A percentile compares a stretch with the other conserved stretches of the same genome.
phyloP scores from a whole-genome alignment of 345 rosid species.

The Pistacia vera region DNA sequence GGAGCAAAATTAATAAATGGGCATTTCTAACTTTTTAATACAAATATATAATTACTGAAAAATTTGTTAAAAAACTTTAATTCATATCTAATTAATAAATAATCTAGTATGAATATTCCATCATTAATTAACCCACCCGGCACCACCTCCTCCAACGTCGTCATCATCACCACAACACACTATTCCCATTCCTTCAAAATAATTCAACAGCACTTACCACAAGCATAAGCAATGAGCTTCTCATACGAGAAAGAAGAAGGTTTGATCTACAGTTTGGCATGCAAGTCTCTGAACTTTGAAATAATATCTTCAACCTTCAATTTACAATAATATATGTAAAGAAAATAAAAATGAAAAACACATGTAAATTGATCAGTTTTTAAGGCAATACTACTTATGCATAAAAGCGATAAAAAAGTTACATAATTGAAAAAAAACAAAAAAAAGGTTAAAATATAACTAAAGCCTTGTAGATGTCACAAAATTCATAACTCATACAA shows the following conservation, averaged over 20 bases:
- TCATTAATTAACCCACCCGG: no score
- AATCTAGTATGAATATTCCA: no score
- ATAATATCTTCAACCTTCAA: conserved; percentile 67
- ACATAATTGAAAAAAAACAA: no score
- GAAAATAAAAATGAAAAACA: not conserved
- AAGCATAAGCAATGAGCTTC: conserved; percentile 56
- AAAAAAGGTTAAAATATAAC: not conserved
- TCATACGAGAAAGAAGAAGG: conserved; percentile 65
- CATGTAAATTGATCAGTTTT: not conserved
- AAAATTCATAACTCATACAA: not conserved
- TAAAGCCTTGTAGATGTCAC: not conserved
- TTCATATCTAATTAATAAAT: no score
- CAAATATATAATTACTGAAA: no score
- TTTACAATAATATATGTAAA: conserved; percentile 15
- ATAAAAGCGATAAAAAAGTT: not conserved
- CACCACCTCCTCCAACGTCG: no score
- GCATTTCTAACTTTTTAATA: no score
- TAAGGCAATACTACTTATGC: not conserved
- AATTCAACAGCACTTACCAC: conserved; percentile 22
- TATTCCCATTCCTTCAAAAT: no score
- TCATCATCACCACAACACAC: no score
- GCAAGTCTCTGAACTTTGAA: conserved; percentile 61
- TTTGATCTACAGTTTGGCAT: conserved; percentile 48
- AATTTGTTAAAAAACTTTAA: no score
- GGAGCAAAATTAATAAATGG: no score